phyloP scores from a whole-genome alignment of 306 rosid genomes.

The Dalbergia cochinchinensis region DNA sequence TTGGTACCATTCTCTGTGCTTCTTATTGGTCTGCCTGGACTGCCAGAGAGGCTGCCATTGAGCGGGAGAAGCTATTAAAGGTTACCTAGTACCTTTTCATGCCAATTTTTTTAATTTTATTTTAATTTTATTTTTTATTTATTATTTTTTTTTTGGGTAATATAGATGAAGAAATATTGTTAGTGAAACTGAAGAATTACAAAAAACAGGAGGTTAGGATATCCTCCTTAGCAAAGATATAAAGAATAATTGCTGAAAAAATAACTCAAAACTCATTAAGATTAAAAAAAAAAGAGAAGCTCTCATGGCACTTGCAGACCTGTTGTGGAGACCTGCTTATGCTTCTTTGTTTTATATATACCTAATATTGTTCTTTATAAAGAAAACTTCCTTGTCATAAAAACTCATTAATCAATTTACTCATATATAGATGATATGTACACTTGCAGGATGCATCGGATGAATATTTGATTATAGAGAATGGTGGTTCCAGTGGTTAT shows the following conservation, averaged over 20 bases:
- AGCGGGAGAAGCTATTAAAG: constrained; percentile 86
- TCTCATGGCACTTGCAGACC: constrained; percentile 9
- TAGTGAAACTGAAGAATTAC: neutral
- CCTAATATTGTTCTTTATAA: constrained; percentile 18
- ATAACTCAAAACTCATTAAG: neutral
- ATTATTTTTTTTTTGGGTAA: neutral
- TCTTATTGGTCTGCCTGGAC: constrained; percentile 98
- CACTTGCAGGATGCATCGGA: constrained; percentile 81
- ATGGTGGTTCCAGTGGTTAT: constrained; percentile 68
- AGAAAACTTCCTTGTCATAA: constrained; percentile 34
- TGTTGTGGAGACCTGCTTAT: neutral
- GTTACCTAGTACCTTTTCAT: constrained; percentile 50
- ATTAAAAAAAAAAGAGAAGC: neutral
- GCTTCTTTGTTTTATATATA: constrained; percentile 2
- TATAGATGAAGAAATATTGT: neutral
- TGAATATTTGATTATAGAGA: constrained; percentile 57
- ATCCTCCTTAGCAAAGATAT: neutral
- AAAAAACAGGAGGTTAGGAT: neutral
- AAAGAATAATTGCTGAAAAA: neutral
- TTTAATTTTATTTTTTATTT: too few species aligned
- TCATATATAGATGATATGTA: constrained; percentile 26
- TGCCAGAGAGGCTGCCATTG: constrained; percentile 78
- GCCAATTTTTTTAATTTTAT: neutral
- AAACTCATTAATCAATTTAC: constrained; percentile 18
- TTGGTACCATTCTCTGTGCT: constrained; percentile 87